A percentile compares a stretch with the other conserved stretches of the same genome.
Evolutionary conservation across 306 rosid species (phyloP).

Genomic region (Bauhinia variegata): DNA sequence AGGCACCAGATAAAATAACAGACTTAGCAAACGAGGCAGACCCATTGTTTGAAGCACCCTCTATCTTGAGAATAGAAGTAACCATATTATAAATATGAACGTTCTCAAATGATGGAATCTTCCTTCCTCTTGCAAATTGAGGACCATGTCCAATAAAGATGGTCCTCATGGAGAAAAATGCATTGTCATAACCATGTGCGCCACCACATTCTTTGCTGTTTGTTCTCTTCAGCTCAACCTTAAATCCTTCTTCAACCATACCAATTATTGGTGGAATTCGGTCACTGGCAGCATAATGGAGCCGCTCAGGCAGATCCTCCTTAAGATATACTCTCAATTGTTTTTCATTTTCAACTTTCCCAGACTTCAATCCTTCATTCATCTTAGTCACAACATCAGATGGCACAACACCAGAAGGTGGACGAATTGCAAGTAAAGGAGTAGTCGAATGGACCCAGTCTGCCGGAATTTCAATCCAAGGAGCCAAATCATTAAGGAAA

Average conservation of each 20-base stretch:
- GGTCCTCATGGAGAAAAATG: conserved; percentile 87
- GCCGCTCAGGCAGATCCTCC: conserved; percentile 83
- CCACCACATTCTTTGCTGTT: conserved; percentile 83
- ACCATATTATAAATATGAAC: conserved; percentile 87
- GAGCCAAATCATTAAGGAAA: conserved; percentile 67
- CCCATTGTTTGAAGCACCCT: conserved; percentile 88
- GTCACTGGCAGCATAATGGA: conserved; percentile 68
- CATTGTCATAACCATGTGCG: conserved; percentile 92
- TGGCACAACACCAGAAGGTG: conserved; percentile 50
- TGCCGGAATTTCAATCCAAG: conserved; percentile 70
- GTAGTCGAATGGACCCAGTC: conserved; percentile 67
- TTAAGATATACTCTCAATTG: conserved; percentile 74
- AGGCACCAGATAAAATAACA: conserved; percentile 63
- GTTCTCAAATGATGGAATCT: conserved; percentile 92
- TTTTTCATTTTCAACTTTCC: conserved; percentile 79
- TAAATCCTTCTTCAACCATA: conserved; percentile 76
- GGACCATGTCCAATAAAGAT: conserved; percentile 97
- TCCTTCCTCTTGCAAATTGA: conserved; percentile 78
- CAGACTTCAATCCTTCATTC: conserved; percentile 78
- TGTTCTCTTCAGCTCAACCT: conserved; percentile 74
- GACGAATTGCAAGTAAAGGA: conserved; percentile 80
- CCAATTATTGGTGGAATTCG: conserved; percentile 84
- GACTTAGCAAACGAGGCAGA: conserved; percentile 66
- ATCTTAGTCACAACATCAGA: conserved; percentile 64
- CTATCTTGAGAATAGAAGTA: conserved; percentile 77